Percentiles rank a stretch among this genome's conserved stretches.
Conservation (phyloP, 1,284 basidiomycete genomes). For the Moesziomyces parantarcticus region DNA sequence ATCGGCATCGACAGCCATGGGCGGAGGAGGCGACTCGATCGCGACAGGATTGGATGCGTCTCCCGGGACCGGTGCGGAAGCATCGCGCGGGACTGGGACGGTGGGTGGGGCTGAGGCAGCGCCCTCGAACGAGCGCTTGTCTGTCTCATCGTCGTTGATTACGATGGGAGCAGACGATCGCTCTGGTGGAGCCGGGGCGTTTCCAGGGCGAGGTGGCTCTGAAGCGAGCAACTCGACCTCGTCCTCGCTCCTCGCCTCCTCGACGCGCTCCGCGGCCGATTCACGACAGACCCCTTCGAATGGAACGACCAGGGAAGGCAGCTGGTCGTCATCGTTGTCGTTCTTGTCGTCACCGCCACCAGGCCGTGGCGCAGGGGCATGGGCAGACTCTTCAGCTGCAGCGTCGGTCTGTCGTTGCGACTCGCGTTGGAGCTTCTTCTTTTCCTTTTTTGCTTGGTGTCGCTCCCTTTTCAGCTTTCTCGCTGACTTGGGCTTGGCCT, state of each 20-base stretch:
- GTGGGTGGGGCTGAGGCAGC: too few relatives aligned
- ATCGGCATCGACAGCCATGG: background rate
- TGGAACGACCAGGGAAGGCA: constrained; percentile 7
- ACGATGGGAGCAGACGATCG: constrained; percentile 15
- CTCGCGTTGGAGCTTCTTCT: background rate
- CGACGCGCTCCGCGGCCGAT: background rate
- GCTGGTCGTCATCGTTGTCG: constrained; percentile 8
- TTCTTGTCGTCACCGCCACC: background rate
- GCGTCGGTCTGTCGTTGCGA: background rate
- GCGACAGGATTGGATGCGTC: constrained; percentile 10
- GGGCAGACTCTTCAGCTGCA: background rate
- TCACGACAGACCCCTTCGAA: background rate
- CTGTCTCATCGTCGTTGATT: constrained; percentile 5
- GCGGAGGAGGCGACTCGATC: constrained; percentile 9
- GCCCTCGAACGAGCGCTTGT: constrained; percentile 1
- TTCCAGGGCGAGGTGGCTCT: constrained; percentile 1
- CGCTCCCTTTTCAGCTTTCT: background rate
- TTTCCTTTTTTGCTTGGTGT: background rate
- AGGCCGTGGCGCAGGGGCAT: background rate
- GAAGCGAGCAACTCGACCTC: constrained; percentile 22
- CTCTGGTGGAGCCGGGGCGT: background rate
- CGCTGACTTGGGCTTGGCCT: background rate
- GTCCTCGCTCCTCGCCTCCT: constrained; percentile 12
- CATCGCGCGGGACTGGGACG: background rate
- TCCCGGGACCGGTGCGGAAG: constrained; percentile 12